Conservation (phyloP, 2,329 filamentous ascomycete genomes). For the Pyricularia sp. region DNA sequence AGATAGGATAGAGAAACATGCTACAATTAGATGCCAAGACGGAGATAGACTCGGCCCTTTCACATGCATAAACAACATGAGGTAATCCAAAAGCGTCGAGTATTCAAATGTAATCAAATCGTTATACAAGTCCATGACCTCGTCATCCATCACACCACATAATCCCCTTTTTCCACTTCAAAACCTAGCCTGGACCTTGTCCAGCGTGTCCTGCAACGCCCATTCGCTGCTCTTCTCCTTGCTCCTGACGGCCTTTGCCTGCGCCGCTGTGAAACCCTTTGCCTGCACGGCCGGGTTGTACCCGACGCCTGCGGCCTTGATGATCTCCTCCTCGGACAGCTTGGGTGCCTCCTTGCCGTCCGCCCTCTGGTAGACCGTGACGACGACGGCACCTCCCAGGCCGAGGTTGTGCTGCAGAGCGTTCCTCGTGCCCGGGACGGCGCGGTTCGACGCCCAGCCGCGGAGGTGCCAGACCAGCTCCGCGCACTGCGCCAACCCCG, state of each 20-base stretch:
- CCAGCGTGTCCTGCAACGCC: conserved; percentile 67
- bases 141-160: neutral
- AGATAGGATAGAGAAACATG: too few relatives aligned
- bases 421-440: conserved; percentile 53
- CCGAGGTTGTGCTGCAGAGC: conserved; percentile 91
- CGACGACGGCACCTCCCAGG: conserved; percentile 81
- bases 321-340: conserved; percentile 56
- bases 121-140: neutral
- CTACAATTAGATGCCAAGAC: too few relatives aligned
- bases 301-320: conserved; percentile 57
- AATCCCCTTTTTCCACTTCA: conserved; percentile 7
- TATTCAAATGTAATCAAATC: neutral
- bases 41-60: too few relatives aligned
- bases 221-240: conserved; percentile 56
- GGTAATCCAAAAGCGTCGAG: neutral
- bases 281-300: conserved; percentile 91
- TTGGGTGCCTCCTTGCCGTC: conserved; percentile 59
- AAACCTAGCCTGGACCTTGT: conserved; percentile 53
- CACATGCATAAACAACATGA: too few relatives aligned
- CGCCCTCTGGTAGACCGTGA: conserved; percentile 78
- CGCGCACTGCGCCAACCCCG: conserved; percentile 89
- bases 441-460: conserved; percentile 90
- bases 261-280: conserved; percentile 74
- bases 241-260: conserved; percentile 64
- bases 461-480: conserved; percentile 93